Conservation (phyloP, 176 grass and related monocot species). For the Phoenix dactylifera region DNA sequence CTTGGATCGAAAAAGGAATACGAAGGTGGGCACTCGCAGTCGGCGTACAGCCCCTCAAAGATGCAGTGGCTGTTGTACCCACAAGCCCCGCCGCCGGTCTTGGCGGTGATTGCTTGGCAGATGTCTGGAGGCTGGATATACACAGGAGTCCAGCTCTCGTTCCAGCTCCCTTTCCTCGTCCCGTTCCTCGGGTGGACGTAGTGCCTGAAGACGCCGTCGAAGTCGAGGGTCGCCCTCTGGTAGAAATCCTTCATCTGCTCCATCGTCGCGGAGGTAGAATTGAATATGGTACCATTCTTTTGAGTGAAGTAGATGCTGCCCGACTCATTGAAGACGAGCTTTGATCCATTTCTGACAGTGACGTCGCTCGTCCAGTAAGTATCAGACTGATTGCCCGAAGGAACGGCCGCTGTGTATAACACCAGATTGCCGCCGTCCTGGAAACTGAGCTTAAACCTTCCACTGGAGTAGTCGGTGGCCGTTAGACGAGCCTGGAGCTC, state of each 20-base stretch:
- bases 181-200: slow-evolving; percentile 38
- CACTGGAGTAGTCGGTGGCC: slow-evolving; percentile 26
- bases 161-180: background rate
- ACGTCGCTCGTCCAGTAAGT: slow-evolving; percentile 23
- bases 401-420: slow-evolving; percentile 10
- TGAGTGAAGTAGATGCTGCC: slow-evolving; percentile 26
- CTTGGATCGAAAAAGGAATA: slow-evolving; percentile 42
- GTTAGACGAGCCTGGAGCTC: slow-evolving; percentile 23
- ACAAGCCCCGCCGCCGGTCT: slow-evolving; percentile 14
- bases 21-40: slow-evolving; percentile 20
- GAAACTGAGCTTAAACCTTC: slow-evolving; percentile 28
- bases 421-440: slow-evolving; percentile 9
- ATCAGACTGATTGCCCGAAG: slow-evolving; percentile 11
- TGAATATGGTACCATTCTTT: background rate
- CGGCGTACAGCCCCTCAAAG: background rate
- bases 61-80: slow-evolving; percentile 35
- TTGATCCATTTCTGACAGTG: slow-evolving; percentile 10
- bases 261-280: background rate
- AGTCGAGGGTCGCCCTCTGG: slow-evolving; percentile 41
- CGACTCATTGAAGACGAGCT: slow-evolving; percentile 28
- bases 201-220: slow-evolving; percentile 42
- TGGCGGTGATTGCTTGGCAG: background rate
- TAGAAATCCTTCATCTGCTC: slow-evolving; percentile 15
- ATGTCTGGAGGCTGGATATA: slow-evolving; percentile 13
- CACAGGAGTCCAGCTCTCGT: slow-evolving; percentile 18